Percentiles rank a stretch among this genome's conserved stretches.
Conservation (phyloP, 225 moss, liverwort and hornwort species). For the Sphagnum contortum region DNA sequence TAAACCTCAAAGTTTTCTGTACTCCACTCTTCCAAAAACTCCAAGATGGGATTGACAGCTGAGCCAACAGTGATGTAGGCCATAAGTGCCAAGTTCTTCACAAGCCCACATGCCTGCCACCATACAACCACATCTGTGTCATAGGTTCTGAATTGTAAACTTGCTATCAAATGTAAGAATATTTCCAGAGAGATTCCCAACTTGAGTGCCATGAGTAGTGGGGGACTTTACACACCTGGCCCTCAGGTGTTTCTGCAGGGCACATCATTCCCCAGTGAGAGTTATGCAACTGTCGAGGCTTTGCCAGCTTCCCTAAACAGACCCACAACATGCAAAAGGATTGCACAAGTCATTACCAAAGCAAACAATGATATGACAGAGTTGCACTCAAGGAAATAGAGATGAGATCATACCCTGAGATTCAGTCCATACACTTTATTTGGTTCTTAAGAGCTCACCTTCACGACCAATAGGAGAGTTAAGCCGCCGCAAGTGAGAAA, state of each 20-base stretch:
- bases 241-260: conserved; percentile 98
- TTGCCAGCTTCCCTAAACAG: conserved; percentile 72
- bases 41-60: conserved; percentile 92
- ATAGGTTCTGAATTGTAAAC: no score
- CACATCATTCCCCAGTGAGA: conserved; percentile 99
- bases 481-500: conserved; percentile 90
- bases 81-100: conserved; percentile 96
- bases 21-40: conserved; percentile 99
- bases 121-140: neutral
- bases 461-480: conserved; percentile 99
- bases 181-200: no score
- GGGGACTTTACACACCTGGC: conserved; percentile 30
- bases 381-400: no score
- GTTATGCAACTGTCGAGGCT: conserved; percentile 98
- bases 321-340: neutral
- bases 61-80: conserved; percentile 99
- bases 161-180: no score
- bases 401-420: no score
- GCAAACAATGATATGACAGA: no score
- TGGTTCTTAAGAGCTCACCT: conserved; percentile 15
- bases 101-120: conserved; percentile 79
- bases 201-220: no score
- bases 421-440: no score
- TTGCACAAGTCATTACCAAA: neutral
- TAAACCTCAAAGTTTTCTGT: conserved; percentile 94